Evolutionary conservation across 169 alveolate species (phyloP).

Genomic region (Perkinsus chesapeaki): DNA sequence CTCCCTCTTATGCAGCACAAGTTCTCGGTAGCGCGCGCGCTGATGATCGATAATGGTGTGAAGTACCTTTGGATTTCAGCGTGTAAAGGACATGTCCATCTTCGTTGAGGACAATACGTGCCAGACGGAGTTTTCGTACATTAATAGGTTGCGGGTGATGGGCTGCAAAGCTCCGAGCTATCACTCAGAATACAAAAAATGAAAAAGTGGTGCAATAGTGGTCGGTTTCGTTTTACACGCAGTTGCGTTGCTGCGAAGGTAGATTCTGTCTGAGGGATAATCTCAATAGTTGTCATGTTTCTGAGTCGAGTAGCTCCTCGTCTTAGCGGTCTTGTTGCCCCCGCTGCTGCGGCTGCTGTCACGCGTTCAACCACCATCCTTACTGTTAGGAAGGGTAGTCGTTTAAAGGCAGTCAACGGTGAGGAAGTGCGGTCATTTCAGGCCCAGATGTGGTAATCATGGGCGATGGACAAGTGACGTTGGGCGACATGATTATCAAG

Average conservation of each 20-base stretch:
- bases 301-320: not conserved
- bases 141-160: not conserved
- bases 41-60: not conserved
- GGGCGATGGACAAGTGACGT: conserved; percentile 12
- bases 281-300: not conserved
- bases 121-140: not conserved
- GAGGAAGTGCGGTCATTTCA: not conserved
- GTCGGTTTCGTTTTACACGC: not conserved
- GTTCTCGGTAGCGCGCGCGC: not conserved
- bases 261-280: not conserved
- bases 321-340: not conserved
- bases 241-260: not conserved
- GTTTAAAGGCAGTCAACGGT: not conserved
- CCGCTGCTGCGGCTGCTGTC: not conserved
- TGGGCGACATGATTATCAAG: conserved; percentile 27
- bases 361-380: not conserved
- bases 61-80: not conserved
- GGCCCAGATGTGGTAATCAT: conserved; percentile 1
- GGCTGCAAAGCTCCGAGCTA: not conserved
- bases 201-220: not conserved
- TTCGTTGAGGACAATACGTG: not conserved
- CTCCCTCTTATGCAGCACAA: not conserved
- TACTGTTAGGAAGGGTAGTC: not conserved
- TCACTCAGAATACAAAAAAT: not conserved
- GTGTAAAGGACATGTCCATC: not conserved